Conservation (phyloP, 73 alveolate genomes). For the Paramecium sonneborni region DNA sequence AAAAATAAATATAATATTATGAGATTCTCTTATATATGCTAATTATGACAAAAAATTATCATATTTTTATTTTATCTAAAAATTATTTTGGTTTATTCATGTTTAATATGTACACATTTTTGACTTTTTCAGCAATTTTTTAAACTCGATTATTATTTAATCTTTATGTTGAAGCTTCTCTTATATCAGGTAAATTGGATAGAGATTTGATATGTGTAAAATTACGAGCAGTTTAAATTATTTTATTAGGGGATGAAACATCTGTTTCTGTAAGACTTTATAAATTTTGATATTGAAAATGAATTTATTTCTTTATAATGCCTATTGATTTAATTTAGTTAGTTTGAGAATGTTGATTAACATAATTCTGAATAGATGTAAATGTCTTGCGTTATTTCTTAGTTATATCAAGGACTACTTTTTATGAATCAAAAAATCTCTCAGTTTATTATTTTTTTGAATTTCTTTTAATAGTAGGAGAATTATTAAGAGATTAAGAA, state of each 20-base stretch:
- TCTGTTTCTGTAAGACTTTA: neutral
- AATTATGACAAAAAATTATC: neutral
- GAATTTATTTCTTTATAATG: neutral
- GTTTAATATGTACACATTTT: neutral
- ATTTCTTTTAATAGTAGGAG: neutral
- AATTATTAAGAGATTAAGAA: neutral
- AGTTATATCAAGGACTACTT: neutral
- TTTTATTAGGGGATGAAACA: neutral
- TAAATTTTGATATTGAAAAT: neutral
- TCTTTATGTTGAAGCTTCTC: neutral
- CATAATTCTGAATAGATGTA: neutral
- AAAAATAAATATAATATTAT: neutral
- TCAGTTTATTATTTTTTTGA: neutral
- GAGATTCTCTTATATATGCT: neutral
- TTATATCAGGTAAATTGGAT: neutral
- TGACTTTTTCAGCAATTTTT: neutral
- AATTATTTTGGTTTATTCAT: neutral
- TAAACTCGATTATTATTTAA: neutral
- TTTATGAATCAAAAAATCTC: neutral
- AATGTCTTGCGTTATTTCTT: neutral
- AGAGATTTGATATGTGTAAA: neutral
- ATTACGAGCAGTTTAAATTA: neutral
- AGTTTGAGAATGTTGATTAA: neutral
- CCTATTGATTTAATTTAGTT: neutral
- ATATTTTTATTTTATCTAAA: neutral